Evolutionary conservation across 1,284 basidiomycete genomes (phyloP).

Genomic region (Irpex rosettiformis): DNA sequence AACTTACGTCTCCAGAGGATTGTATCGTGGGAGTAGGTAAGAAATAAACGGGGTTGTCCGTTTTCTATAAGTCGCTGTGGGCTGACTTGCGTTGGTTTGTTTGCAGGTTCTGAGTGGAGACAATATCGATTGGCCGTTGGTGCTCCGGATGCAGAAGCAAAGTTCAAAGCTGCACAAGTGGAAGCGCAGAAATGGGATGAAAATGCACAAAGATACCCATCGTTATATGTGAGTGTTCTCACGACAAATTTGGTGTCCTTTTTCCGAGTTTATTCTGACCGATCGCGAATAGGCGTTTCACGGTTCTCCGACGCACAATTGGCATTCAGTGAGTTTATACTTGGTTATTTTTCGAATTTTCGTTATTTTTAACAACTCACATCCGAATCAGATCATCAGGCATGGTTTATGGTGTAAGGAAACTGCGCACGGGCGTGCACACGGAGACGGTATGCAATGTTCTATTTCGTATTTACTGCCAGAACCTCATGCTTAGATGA

Average conservation of each 20-base stretch:
- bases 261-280: no score
- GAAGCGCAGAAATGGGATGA: conserved; percentile 32
- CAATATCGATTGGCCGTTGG: conserved; percentile 66
- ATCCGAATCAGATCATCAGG: conserved; percentile 49
- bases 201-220: conserved; percentile 46
- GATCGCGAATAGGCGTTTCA: conserved; percentile 49
- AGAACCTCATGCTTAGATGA: no score
- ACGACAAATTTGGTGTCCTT: neutral
- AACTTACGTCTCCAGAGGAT: conserved; percentile 47
- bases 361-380: neutral
- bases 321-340: conserved; percentile 51
- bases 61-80: neutral
- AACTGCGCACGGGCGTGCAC: conserved; percentile 48
- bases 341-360: neutral
- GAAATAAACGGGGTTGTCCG: conserved; percentile 3
- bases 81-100: neutral
- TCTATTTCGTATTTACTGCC: neutral
- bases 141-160: conserved; percentile 62
- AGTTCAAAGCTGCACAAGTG: conserved; percentile 43
- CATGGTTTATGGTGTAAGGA: conserved; percentile 60
- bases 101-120: conserved; percentile 41
- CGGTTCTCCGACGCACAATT: conserved; percentile 55
- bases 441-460: conserved; percentile 46
- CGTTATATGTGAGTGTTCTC: conserved; percentile 45
- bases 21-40: conserved; percentile 47